Evolutionary conservation across 148 eudicot genomes (phyloP), one percentile per base, ranked within the genome.

Genomic region (Spergularia bocconei): DNA sequence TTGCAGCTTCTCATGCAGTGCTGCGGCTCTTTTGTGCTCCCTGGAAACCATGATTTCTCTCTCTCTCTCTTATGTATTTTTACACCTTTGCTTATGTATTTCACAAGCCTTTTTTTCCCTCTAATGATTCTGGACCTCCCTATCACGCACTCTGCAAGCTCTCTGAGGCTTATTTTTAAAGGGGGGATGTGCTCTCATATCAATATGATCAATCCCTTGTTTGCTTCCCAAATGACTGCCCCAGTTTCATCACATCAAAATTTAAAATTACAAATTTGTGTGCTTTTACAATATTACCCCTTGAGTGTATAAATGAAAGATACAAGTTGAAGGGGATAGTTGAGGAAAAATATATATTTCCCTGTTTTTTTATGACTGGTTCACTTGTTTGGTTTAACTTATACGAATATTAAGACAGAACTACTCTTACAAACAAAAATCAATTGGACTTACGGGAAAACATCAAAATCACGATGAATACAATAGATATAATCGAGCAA

Each of bases 1-100:
- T 78, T 94, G 96, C 79, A 94, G 91, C 81, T 94, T 88, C 89
- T 91, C 93, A 83, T 90, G 90, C 90, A 94, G 86, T 21, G 82
- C 80, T 47, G 84, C 82, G 55, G 83, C 86, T 85, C 86, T 87
- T 74, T 85, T 88, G 76, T 86, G 89, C 87, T 90, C 91, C 80
- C 87, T 88, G 69, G 97, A 90, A 71, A 85, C 91, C 96, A 90
- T 69, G 44, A 25, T 52, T 91, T 33, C 48, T 51, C 60, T 66
- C 72, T 70, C 77, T 68, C 64, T 75, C 67, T 78, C 48, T 64
- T 73, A 8, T 62, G 0, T 47, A 57, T 19, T 25, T 23, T 29
- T 66, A 38, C 62, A n/a, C 20, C 7, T 54, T 65, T 33, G n/a
- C 33, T 76, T 13, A 20, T 50, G 56, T 61, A 23, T 3, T 50